These are phyloP conservation scores for Ensete ventricosum DNA, from an alignment of 176 grass and related monocot species.

Conservation along the genomic window DNA sequence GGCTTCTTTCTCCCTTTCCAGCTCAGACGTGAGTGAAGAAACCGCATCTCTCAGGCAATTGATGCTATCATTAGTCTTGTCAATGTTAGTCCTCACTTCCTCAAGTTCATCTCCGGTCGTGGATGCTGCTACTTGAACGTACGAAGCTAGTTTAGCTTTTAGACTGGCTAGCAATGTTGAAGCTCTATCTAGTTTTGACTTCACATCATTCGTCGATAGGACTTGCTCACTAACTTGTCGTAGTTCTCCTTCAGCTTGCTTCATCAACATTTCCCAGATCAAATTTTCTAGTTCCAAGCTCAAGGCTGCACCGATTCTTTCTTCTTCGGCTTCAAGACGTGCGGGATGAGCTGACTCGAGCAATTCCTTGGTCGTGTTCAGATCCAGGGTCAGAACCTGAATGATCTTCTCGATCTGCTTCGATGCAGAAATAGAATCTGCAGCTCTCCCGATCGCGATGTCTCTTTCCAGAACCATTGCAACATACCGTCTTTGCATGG, in stretches of 20 bases:
- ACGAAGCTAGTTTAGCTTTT: slow-evolving; percentile 32
- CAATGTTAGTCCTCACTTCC: not conserved
- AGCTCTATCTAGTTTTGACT: slow-evolving; percentile 36
- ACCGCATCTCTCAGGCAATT: not conserved
- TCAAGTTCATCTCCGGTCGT: slow-evolving; percentile 3
- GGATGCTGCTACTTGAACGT: slow-evolving; percentile 9
- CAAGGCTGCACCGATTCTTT: slow-evolving; percentile 33
- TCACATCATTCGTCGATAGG: slow-evolving; percentile 32
- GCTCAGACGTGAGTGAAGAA: not conserved
- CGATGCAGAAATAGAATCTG: slow-evolving; percentile 20
- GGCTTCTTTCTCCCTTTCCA: not conserved
- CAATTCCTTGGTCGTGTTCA: slow-evolving; percentile 41
- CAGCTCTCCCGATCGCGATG: slow-evolving; percentile 33
- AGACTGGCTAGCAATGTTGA: slow-evolving; percentile 39
- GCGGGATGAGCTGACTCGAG: slow-evolving; percentile 41
- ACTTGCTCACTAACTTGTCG: slow-evolving; percentile 28
- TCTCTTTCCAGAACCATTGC: slow-evolving; percentile 43
- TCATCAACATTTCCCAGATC: slow-evolving; percentile 43
- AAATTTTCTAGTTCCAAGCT: slow-evolving; percentile 46
- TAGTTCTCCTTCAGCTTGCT: slow-evolving; percentile 45
- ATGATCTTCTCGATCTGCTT: slow-evolving; percentile 40
- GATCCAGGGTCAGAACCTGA: slow-evolving; percentile 45
- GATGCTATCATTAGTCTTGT: not conserved
- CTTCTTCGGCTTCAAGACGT: slow-evolving; percentile 53
- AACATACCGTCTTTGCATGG: slow-evolving; percentile 37